phyloP scores from a whole-genome alignment of 768 basidiomycete genomes.

The Lactarius sanguifluus region DNA sequence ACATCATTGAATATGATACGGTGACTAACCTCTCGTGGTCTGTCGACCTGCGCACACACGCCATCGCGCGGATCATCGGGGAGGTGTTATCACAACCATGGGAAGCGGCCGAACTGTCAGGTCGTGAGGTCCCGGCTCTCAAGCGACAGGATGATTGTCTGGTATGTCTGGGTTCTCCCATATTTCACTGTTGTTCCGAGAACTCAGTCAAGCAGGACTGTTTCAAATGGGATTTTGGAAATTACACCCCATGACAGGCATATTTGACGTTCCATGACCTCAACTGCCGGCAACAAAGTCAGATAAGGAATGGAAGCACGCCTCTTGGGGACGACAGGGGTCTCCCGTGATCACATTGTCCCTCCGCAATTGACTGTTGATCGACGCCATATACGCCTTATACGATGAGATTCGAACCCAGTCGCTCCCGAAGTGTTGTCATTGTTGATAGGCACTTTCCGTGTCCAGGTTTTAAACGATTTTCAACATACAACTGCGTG shows the following conservation, averaged over 20 bases:
- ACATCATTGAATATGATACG: conserved; percentile 88
- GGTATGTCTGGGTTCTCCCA: conserved; percentile 51
- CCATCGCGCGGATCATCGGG: conserved; percentile 78
- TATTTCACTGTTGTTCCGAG: conserved; percentile 8
- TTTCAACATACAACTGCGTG: not conserved
- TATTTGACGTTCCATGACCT: not conserved
- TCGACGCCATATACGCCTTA: not conserved
- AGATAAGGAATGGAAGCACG: not conserved
- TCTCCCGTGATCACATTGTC: not conserved
- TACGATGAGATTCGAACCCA: not conserved
- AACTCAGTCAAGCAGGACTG: conserved; percentile 51
- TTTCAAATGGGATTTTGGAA: conserved; percentile 68
- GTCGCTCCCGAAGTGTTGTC: conserved; percentile 4
- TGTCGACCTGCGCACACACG: conserved; percentile 78
- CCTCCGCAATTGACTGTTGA: not conserved
- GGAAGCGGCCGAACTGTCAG: conserved; percentile 58
- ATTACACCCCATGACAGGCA: conserved; percentile 34
- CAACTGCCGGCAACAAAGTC: not conserved
- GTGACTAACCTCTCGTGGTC: conserved; percentile 83
- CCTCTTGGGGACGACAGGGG: not conserved
- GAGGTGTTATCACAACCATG: conserved; percentile 69
- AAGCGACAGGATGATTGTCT: conserved; percentile 64
- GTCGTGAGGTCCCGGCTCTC: conserved; percentile 61
- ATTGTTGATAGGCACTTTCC: not conserved
- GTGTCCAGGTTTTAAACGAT: not conserved